These are phyloP conservation scores for Thalassiosira mediterranea DNA, from an alignment of 352 stramenopile species.

Conservation along the genomic window DNA sequence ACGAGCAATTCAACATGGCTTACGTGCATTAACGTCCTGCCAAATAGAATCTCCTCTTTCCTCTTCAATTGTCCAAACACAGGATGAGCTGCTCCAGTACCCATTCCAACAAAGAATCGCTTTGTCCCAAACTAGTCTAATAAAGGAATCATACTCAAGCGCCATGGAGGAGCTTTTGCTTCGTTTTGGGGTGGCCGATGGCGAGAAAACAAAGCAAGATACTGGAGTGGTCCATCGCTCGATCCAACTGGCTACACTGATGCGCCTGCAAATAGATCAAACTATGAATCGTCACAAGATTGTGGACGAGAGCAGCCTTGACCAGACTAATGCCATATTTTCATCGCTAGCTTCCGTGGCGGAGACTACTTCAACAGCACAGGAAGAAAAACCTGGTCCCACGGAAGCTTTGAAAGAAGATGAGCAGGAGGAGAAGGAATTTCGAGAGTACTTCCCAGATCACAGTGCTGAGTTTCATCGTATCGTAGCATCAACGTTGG, in stretches of 20 bases:
- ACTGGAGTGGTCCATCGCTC: conserved; percentile 35
- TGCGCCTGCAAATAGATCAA: conserved; percentile 46
- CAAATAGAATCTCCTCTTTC: conserved; percentile 31
- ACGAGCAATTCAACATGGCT: conserved; percentile 66
- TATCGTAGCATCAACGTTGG: conserved; percentile 37
- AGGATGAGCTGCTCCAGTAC: conserved; percentile 58
- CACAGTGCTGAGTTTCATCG: conserved; percentile 60
- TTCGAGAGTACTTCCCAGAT: conserved; percentile 67
- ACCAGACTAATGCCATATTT: conserved; percentile 44
- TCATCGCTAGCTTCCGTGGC: conserved; percentile 40
- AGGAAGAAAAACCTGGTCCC: conserved; percentile 22
- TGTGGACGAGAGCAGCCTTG: conserved; percentile 23
- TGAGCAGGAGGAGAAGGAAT: conserved; percentile 59
- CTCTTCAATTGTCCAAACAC: conserved; percentile 39
- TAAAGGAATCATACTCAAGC: conserved; percentile 28
- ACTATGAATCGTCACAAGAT: conserved; percentile 19
- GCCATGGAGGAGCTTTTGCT: conserved; percentile 46
- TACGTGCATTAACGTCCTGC: conserved; percentile 48
- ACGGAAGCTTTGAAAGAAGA: conserved; percentile 23
- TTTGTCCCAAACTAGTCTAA: conserved; percentile 10
- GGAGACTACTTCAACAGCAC: conserved; percentile 39
- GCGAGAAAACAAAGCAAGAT: conserved; percentile 34
- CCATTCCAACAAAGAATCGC: conserved; percentile 33
- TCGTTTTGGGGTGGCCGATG: conserved; percentile 41
- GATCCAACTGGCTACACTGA: conserved; percentile 45